Evolutionary conservation across 139 green algal genomes (phyloP), one percentile per base, ranked within the genome.

Genomic region (Picochlorum sp.): DNA sequence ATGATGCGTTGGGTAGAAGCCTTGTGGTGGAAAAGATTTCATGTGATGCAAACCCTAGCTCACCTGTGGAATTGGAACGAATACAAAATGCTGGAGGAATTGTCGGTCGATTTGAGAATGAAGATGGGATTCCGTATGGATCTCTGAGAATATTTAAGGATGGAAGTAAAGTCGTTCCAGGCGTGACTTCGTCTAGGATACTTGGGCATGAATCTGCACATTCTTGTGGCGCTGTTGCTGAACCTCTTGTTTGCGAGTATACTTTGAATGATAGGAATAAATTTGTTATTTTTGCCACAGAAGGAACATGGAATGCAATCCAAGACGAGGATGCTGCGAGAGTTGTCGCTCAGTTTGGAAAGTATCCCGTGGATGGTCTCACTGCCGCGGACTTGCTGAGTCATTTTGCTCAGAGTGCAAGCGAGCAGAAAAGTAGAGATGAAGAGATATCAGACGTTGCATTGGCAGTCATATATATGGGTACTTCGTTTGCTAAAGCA

Each of bases 301-400:
- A 87, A 28, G 83, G 80, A 2, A 52, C 89, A 64, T 90, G 82
- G 80, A 78, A 90, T 61, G 77, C 87, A 41, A 77, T 89, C 62
- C 68, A 13, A 4, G 30, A 45, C 8, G 51, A 69, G 2, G 66
- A 80, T 52, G 63, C 77, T 51, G 78, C 70, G 5, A 76, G 68
- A 4, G 64, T 84, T 59, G 69, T 83, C 18, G 54, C 67, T 44
- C 56, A 57, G 30, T 83, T 74, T 60, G 18, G 41, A n/a, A 20
- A n/a, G 20, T 49, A 37, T 16, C 62, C 60, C 0, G 47, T 54
- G 15, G 28, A 26, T 26, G 63, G 66, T 21, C 8, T 75, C 13
- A 67, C 31, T 45, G 67, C 57, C 26, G 71, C 68, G 1, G 73
- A 81, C 20, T 65, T 75, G 16, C 55, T 83, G 15, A 82, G 74